Conservation (phyloP, 2,329 filamentous ascomycete genomes). For the Waltergamsia citrina region DNA sequence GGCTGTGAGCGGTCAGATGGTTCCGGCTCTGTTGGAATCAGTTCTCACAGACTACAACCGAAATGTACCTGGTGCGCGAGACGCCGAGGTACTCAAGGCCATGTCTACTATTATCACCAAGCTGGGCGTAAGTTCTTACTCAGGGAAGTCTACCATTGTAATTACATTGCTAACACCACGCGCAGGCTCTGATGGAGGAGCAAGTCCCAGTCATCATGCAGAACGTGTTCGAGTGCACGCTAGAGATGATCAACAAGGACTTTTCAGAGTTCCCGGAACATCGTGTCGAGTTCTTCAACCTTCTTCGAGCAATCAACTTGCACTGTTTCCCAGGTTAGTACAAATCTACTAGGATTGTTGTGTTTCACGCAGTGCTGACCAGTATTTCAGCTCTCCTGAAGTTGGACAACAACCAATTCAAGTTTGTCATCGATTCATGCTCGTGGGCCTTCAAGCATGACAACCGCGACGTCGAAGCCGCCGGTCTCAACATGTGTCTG, state of each 20-base stretch:
- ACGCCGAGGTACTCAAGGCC: slow-evolving; percentile 92
- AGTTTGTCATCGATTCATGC: slow-evolving; percentile 98
- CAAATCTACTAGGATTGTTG: slow-evolving; percentile 3
- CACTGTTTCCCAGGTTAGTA: slow-evolving; percentile 77
- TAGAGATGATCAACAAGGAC: slow-evolving; percentile 99
- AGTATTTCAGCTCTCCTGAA: slow-evolving; percentile 61
- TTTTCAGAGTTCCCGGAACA: slow-evolving; percentile 99
- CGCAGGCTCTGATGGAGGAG: slow-evolving; percentile 87
- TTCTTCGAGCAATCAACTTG: slow-evolving; percentile 89
- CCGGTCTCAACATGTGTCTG: slow-evolving; percentile 94
- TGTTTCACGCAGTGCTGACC: slow-evolving; percentile 2
- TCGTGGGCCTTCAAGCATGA: slow-evolving; percentile 99
- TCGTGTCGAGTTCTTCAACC: slow-evolving; percentile 98
- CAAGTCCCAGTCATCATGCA: slow-evolving; percentile 97
- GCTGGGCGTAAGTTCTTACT: slow-evolving; percentile 65
- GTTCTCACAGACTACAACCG: slow-evolving; percentile 94
- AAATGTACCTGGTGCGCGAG: slow-evolving; percentile 90
- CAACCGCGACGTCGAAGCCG: slow-evolving; percentile 94
- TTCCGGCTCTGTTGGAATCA: slow-evolving; percentile 89
- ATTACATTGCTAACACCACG: background rate
- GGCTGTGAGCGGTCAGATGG: slow-evolving; percentile 86
- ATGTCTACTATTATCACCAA: slow-evolving; percentile 98
- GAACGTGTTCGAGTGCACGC: slow-evolving; percentile 94
- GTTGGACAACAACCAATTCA: slow-evolving; percentile 93
- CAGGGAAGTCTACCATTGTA: background rate